phyloP scores from a whole-genome alignment of 352 stramenopile species.

The Saprolegnia diclina region DNA sequence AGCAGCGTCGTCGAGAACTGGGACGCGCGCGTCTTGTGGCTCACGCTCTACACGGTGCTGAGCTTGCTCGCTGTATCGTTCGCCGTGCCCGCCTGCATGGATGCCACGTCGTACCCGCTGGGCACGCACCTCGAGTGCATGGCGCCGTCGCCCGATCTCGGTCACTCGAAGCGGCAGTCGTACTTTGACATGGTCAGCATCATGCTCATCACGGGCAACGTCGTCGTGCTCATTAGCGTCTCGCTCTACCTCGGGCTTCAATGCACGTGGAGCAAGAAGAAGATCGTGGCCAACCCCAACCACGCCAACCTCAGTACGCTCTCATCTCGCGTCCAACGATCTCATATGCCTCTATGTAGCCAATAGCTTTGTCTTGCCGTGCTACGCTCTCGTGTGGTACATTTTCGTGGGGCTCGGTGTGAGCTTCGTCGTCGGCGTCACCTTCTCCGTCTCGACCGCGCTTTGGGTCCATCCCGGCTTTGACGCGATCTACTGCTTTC shows the following conservation, averaged over 20 bases:
- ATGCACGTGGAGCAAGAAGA: slow-evolving; percentile 72
- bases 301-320: slow-evolving; percentile 72
- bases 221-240: slow-evolving; percentile 61
- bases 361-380: slow-evolving; percentile 82
- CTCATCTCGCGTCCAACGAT: slow-evolving; percentile 21
- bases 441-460: slow-evolving; percentile 44
- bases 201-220: slow-evolving; percentile 56
- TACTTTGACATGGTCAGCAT: slow-evolving; percentile 35
- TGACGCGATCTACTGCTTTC: slow-evolving; percentile 24
- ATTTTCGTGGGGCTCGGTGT: slow-evolving; percentile 52
- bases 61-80: slow-evolving; percentile 3
- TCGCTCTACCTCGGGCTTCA: slow-evolving; percentile 62
- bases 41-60: neutral
- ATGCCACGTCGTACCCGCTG: neutral
- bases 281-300: slow-evolving; percentile 57
- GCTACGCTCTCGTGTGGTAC: slow-evolving; percentile 83
- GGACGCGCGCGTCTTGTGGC: slow-evolving; percentile 15
- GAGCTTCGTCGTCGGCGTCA: slow-evolving; percentile 34
- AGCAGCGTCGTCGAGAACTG: neutral
- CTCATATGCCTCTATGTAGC: slow-evolving; percentile 25
- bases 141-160: neutral
- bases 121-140: slow-evolving; percentile 13
- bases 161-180: neutral
- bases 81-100: neutral
- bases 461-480: slow-evolving; percentile 7